Evolutionary conservation across 176 grass and related monocot species (phyloP), one percentile per base, ranked within the genome.

Genomic region (Microstegium vimineum): DNA sequence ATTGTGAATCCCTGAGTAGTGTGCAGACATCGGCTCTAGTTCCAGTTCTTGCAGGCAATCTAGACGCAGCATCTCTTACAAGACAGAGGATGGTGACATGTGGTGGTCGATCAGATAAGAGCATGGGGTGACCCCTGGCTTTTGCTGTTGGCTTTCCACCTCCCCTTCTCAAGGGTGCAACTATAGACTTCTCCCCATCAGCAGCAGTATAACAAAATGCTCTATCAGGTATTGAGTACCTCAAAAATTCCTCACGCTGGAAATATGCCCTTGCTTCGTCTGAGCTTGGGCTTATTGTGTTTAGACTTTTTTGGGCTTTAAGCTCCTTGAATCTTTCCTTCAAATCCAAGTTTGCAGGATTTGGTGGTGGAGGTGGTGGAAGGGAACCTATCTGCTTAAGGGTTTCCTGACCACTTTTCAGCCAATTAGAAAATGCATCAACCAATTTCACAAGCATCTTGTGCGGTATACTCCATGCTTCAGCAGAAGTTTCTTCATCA

Each of bases 391-490:
- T 99, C 70, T 99, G 96, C 79, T 99, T 92, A 80, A 99, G 96
- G 61, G 96, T 99, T 82, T 95, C 93, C 84, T 94, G 96, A 47
- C 96, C 93, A 84, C 90, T 93, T 92, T 99, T 99, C 80, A 99
- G 84, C 96, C 96, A 99, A 82, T 99, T 99, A 86, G 96, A 91
- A 95, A 99, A 99, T 82, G 96, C 93, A 82, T 99, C 96, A 3
- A 99, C 96, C 46, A 99, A 88, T 72, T 99, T 99, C 22, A 99
- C 96, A 81, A 99, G 89, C 96, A 99, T 99, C 82, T 99, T 99
- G 74, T 99, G 96, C n/a, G 96, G 93, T 88, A 99, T 91, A 60
- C 92, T 78, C 96, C 96, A 99, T 77, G 93, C 93, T 52, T 99
- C 96, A 70, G 93, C 83, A 86, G 93, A 93, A 69, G 93, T 99